Conservation (phyloP, 345 rosid genomes). For the Arabis alpina region DNA sequence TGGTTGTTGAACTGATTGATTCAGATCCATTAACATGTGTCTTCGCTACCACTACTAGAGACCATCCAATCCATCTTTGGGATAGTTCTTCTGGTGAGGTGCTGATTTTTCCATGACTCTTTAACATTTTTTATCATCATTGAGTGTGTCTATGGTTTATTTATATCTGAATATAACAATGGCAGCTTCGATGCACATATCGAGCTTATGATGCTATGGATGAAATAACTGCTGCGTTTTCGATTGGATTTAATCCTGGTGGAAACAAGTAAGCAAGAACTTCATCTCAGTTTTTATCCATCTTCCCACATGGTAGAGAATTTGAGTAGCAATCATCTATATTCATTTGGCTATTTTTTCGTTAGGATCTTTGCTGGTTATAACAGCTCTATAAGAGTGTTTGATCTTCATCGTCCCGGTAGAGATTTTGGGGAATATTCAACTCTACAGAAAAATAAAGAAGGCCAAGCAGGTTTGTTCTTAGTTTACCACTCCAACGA, state of each 20-base stretch:
- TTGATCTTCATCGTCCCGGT: constrained; percentile 96
- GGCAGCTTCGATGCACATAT: constrained; percentile 93
- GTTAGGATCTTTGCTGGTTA: constrained; percentile 91
- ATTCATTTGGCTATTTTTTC: constrained; percentile 34
- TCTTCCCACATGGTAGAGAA: constrained; percentile 7
- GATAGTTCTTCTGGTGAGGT: constrained; percentile 95
- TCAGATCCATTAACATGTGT: constrained; percentile 88
- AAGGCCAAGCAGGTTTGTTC: constrained; percentile 85
- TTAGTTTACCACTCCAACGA: not conserved
- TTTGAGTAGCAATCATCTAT: not conserved
- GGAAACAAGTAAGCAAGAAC: constrained; percentile 76
- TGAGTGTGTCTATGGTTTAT: constrained; percentile 12
- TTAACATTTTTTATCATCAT: not conserved
- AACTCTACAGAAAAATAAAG: constrained; percentile 79
- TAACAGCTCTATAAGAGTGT: constrained; percentile 80
- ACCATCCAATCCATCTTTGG: constrained; percentile 99
- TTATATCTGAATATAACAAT: constrained; percentile 34
- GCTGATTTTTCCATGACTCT: constrained; percentile 28
- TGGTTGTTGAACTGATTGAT: constrained; percentile 24
- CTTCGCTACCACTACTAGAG: constrained; percentile 83
- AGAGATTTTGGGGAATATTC: constrained; percentile 81
- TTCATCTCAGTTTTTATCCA: not conserved
- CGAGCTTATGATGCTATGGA: constrained; percentile 97
- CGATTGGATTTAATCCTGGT: constrained; percentile 80
- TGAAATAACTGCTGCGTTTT: constrained; percentile 93